These are phyloP conservation scores for Orbilia oligospora DNA, from an alignment of 2,329 filamentous ascomycete species.

Conservation along the genomic window DNA sequence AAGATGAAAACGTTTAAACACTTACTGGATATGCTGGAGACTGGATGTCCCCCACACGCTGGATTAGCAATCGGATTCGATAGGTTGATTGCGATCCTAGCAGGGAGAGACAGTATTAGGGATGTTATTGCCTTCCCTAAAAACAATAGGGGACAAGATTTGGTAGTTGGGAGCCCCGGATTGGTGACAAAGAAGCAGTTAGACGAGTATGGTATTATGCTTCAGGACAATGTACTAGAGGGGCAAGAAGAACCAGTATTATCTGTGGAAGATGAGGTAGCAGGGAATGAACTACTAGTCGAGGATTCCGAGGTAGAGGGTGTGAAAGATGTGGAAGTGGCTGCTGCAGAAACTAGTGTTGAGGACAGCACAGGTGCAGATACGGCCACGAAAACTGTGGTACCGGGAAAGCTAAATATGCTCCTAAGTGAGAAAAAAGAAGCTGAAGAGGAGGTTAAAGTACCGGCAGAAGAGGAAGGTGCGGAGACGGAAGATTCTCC, in stretches of 20 bases:
- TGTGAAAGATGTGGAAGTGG: neutral
- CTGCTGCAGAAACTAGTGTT: neutral
- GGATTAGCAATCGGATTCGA: constrained; percentile 95
- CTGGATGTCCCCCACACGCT: constrained; percentile 94
- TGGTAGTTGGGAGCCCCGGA: constrained; percentile 83
- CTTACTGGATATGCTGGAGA: constrained; percentile 82
- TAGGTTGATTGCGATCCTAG: constrained; percentile 83
- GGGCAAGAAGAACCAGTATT: neutral
- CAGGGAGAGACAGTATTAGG: constrained; percentile 81
- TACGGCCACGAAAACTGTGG: no score
- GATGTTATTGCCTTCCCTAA: constrained; percentile 99
- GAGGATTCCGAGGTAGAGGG: neutral
- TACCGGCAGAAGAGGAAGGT: neutral
- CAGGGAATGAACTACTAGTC: neutral
- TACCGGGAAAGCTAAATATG: neutral
- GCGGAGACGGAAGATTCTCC: no score
- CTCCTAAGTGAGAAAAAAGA: neutral
- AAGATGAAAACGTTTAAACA: constrained; percentile 87
- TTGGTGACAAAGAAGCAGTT: constrained; percentile 75
- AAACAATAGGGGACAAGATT: constrained; percentile 88
- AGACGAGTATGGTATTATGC: constrained; percentile 73
- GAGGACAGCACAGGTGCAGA: neutral
- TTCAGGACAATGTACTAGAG: neutral
- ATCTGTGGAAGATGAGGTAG: neutral
- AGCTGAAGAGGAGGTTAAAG: neutral